phyloP scores from a whole-genome alignment of 257 asterid genomes.

The Solanum etuberosum region DNA sequence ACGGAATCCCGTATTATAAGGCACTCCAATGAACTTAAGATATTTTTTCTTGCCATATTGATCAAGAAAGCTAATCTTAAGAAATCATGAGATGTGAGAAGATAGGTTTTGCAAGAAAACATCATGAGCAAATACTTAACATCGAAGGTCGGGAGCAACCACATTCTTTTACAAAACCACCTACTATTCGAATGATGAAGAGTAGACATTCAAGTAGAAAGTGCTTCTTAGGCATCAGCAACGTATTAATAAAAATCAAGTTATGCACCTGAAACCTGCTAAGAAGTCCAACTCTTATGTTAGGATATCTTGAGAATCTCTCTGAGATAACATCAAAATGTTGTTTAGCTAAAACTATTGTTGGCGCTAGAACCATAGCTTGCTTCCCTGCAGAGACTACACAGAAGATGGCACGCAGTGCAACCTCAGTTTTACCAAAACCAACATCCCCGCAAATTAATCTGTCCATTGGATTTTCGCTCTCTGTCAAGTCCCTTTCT shows the following conservation, averaged over 20 bases:
- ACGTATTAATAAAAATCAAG: neutral
- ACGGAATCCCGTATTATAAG: neutral
- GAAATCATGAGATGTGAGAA: neutral
- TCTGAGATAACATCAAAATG: conserved; percentile 85
- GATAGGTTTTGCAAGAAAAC: neutral
- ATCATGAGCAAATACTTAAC: neutral
- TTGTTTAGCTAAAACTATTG: conserved; percentile 92
- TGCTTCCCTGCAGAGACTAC: conserved; percentile 89
- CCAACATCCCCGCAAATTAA: conserved; percentile 99
- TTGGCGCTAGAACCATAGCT: conserved; percentile 93
- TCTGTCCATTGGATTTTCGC: conserved; percentile 93
- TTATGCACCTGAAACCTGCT: conserved; percentile 89
- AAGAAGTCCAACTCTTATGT: conserved; percentile 65
- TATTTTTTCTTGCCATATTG: neutral
- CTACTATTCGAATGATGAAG: neutral
- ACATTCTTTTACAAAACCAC: neutral
- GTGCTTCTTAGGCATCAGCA: neutral
- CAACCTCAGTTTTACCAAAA: conserved; percentile 98
- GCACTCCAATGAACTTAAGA: neutral
- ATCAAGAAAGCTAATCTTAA: neutral
- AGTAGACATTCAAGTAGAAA: neutral
- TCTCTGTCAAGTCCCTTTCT: conserved; percentile 81
- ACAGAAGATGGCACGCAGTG: conserved; percentile 89
- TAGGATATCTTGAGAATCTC: conserved; percentile 59
- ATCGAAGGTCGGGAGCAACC: neutral